These are phyloP conservation scores for Lachancea cidri DNA, from an alignment of 805 yeast genomes.

Conservation along the genomic window DNA sequence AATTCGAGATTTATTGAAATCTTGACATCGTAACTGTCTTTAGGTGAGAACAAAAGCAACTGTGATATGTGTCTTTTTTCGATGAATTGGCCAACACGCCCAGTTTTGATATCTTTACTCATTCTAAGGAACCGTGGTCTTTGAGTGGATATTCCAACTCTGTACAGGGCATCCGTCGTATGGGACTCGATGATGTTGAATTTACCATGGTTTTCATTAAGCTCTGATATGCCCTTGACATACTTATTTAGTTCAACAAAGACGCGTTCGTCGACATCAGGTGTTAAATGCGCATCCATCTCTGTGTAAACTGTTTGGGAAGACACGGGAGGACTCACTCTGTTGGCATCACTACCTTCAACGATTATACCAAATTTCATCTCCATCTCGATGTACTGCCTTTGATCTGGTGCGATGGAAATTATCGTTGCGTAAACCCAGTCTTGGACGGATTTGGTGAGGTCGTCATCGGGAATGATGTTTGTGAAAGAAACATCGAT, in stretches of 20 bases:
- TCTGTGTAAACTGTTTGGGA: slow-evolving; percentile 63
- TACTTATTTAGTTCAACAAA: slow-evolving; percentile 52
- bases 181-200: slow-evolving; percentile 59
- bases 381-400: slow-evolving; percentile 64
- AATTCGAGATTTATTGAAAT: slow-evolving; percentile 72
- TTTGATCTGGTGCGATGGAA: slow-evolving; percentile 51
- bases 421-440: slow-evolving; percentile 84
- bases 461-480: slow-evolving; percentile 72
- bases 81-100: slow-evolving; percentile 61
- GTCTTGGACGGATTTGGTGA: slow-evolving; percentile 74
- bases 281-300: slow-evolving; percentile 52
- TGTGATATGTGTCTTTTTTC: slow-evolving; percentile 72
- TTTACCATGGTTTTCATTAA: slow-evolving; percentile 45
- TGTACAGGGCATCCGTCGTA: slow-evolving; percentile 57
- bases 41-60: slow-evolving; percentile 67
- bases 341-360: slow-evolving; percentile 55
- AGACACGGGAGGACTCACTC: slow-evolving; percentile 60
- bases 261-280: slow-evolving; percentile 61
- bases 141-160: slow-evolving; percentile 57
- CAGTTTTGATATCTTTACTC: slow-evolving; percentile 62
- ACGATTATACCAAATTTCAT: slow-evolving; percentile 68
- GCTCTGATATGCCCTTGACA: slow-evolving; percentile 49
- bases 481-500: slow-evolving; percentile 47
- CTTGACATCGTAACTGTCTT: slow-evolving; percentile 70
- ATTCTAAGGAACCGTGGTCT: slow-evolving; percentile 61